Percentiles rank a stretch among this genome's conserved stretches.
These are phyloP conservation scores for Boechera retrofracta DNA, from an alignment of 345 rosid genomes.

Conservation along the genomic window DNA sequence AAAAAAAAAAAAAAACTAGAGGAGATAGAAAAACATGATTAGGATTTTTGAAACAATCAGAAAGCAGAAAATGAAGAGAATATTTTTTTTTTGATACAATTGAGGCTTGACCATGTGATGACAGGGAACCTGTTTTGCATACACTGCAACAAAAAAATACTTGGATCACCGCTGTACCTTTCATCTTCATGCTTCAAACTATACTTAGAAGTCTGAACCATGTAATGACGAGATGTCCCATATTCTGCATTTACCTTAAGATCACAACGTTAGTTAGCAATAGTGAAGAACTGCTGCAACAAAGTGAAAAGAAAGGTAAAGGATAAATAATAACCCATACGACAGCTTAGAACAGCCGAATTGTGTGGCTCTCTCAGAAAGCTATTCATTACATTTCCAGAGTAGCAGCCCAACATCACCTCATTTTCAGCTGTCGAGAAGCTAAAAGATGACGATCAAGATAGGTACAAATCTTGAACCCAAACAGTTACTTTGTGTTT, in stretches of 20 bases:
- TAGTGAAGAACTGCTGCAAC: constrained; percentile 6
- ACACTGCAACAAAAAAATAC: not conserved
- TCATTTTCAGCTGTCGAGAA: not conserved
- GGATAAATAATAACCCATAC: not conserved
- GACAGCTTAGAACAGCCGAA: not conserved
- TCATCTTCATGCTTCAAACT: not conserved
- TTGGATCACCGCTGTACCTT: not conserved
- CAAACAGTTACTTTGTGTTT: not conserved
- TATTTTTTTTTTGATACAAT: not conserved
- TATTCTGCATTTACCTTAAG: not conserved
- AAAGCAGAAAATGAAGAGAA: not conserved
- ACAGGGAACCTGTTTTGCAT: not conserved
- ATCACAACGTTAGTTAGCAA: not conserved
- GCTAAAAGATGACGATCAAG: not conserved
- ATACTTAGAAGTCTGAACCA: not conserved
- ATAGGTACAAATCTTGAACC: not conserved
- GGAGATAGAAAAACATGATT: not conserved
- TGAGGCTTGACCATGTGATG: not conserved
- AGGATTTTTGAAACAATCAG: not conserved
- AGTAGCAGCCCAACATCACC: not conserved
- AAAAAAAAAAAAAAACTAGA: not conserved
- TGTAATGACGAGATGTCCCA: not conserved
- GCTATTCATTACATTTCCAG: not conserved
- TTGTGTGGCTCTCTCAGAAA: not conserved
- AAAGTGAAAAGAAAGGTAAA: not conserved